Conservation (phyloP, 306 rosid genomes). For the Glycine soja region DNA sequence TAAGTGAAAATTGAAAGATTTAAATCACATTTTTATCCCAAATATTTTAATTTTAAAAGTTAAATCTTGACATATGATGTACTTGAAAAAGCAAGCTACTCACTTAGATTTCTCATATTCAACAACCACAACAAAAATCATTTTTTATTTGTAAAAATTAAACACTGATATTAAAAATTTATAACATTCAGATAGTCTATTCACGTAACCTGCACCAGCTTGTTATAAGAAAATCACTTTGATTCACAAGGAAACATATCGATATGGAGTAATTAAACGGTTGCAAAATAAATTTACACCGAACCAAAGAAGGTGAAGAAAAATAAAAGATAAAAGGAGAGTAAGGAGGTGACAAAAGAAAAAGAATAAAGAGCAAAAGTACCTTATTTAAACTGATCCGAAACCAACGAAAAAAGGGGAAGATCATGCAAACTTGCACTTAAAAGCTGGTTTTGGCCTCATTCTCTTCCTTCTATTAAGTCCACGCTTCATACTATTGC, state of each 20-base stretch:
- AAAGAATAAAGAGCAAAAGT: constrained; percentile 34
- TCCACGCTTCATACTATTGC: constrained; percentile 1
- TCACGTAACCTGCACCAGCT: too few relatives aligned
- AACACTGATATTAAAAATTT: too few relatives aligned
- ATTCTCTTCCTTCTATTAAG: background rate
- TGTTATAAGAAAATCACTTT: too few relatives aligned
- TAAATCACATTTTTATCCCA: background rate
- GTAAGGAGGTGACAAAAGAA: constrained; percentile 36
- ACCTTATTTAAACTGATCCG: constrained; percentile 39
- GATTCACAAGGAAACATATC: background rate
- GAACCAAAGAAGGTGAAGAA: constrained; percentile 8
- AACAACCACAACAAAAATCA: too few relatives aligned
- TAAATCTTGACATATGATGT: background rate
- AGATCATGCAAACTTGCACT: constrained; percentile 58
- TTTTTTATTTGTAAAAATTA: too few relatives aligned
- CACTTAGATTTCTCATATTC: too few relatives aligned
- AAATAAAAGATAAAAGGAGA: constrained; percentile 11
- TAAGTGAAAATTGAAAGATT: too few relatives aligned
- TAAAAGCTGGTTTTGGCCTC: constrained; percentile 45
- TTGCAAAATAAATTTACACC: background rate
- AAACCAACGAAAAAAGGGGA: constrained; percentile 51
- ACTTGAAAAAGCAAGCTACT: background rate
- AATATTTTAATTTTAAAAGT: too few relatives aligned
- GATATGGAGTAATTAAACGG: background rate
- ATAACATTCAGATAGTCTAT: too few relatives aligned